Evolutionary conservation across 169 alveolate species (phyloP), one percentile per base, ranked within the genome.

Genomic region (Perkinsus chesapeaki): DNA sequence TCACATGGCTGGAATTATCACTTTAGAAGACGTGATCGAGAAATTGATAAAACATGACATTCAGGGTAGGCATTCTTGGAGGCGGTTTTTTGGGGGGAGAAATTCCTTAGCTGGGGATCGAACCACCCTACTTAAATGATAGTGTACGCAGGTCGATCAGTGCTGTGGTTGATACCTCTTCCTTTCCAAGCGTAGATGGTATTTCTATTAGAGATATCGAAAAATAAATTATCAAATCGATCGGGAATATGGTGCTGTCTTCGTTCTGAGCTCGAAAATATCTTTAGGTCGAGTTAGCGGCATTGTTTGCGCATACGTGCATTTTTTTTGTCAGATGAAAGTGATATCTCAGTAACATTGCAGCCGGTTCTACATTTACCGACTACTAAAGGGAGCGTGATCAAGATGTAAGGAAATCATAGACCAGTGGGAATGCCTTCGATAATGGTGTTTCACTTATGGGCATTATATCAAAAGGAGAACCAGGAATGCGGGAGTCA

Each of bases 1-100:
- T 31, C 93, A 91, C 39, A 91, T 91, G 93, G 93, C 93, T 0
- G 93, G 93, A 31, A 91, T 91, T 9, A 48, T 91, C 73, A 91
- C 93, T 27, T n/a, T 91, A 20, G 93, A 91, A 27, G 93, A 91
- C 73, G 93, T 91, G 82, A 91, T 91, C 27, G 93, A 91, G 39
- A 91, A 39, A 5, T 39, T 91, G 73, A 91, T 91, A 10, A 36
- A 39, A 20, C 73, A 91, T 38, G 93, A 91, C 73, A 91, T 91
- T 38, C 73, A 60, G 27, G 82, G 82, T 60, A 60, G 31, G 31
- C 82, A 34, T 60, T 60, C 27, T 5, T 60, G 23, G 27, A 0
- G 12, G 82, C 82, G n/a, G n/a, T n/a, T n/a, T n/a, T n/a, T n/a
- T n/a, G n/a, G n/a, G n/a, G 82, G 3, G 82, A 60, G 27, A 60